phyloP scores from a whole-genome alignment of 2,329 filamentous ascomycete genomes.

The Phaeosphaeriaceae sp. region DNA sequence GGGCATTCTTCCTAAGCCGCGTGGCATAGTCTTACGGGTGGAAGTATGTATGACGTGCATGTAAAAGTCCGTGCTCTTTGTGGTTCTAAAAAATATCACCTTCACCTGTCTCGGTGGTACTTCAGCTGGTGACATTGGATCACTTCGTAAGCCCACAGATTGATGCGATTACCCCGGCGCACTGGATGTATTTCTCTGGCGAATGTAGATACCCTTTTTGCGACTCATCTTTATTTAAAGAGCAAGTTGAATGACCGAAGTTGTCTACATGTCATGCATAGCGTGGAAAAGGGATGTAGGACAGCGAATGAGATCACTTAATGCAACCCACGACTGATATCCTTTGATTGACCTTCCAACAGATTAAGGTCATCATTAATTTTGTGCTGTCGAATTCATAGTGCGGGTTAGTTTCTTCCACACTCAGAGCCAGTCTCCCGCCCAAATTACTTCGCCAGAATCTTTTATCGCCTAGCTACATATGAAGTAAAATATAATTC shows the following conservation, averaged over 20 bases:
- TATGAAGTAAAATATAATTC: slow-evolving; percentile 15
- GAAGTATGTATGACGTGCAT: slow-evolving; percentile 1
- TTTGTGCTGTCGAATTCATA: slow-evolving; percentile 6
- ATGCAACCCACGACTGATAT: neutral
- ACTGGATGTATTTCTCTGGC: slow-evolving; percentile 23
- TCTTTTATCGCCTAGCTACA: slow-evolving; percentile 14
- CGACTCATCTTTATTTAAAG: slow-evolving; percentile 16
- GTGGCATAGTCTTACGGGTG: neutral
- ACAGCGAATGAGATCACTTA: slow-evolving; percentile 21
- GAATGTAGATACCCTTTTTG: slow-evolving; percentile 46
- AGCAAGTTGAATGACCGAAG: slow-evolving; percentile 42
- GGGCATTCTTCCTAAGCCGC: slow-evolving; percentile 10
- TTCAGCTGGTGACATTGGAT: neutral
- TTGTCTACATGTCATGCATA: slow-evolving; percentile 39
- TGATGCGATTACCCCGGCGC: slow-evolving; percentile 4
- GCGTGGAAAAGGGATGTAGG: slow-evolving; percentile 26
- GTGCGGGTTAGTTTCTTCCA: slow-evolving; percentile 14
- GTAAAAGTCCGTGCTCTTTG: neutral
- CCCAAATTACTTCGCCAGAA: slow-evolving; percentile 12
- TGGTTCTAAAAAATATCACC: slow-evolving; percentile 10
- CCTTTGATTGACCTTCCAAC: neutral
- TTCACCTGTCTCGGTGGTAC: neutral
- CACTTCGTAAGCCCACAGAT: neutral
- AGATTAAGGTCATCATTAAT: slow-evolving; percentile 1
- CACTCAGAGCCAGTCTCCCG: slow-evolving; percentile 24